These are phyloP conservation scores for Pichia sp. DNA, from an alignment of 1,139 yeast genomes.

Conservation along the genomic window DNA sequence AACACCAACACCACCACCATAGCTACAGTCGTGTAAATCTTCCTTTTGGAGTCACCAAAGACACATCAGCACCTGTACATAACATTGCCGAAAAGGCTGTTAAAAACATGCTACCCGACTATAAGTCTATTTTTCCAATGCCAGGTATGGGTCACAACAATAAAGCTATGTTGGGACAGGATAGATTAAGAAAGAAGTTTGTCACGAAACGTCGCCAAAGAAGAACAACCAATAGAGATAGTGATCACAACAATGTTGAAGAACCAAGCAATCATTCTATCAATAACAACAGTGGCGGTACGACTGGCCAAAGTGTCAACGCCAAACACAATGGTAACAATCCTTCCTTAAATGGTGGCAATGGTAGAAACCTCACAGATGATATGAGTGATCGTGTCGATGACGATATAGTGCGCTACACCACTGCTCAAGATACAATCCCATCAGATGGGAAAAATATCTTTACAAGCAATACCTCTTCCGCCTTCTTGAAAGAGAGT, in stretches of 20 bases:
- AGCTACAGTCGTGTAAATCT: not conserved
- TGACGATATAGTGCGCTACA: not conserved
- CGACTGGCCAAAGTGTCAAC: not conserved
- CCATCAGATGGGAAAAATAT: not conserved
- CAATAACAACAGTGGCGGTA: not conserved
- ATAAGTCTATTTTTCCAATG: conserved; percentile 24
- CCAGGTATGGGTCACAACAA: conserved; percentile 24
- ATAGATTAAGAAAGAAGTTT: conserved; percentile 17
- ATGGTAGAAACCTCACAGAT: not conserved
- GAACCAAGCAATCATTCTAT: not conserved
- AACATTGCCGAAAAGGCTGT: not conserved
- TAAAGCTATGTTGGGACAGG: conserved; percentile 12
- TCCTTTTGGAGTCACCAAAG: not conserved
- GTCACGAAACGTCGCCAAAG: conserved; percentile 18
- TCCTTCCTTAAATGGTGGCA: too few species aligned
- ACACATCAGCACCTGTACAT: not conserved
- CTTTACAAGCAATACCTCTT: not conserved
- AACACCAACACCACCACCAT: not conserved
- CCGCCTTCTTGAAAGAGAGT: not conserved
- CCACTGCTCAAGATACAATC: not conserved
- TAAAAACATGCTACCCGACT: conserved; percentile 15
- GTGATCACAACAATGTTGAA: not conserved
- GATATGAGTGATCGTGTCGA: not conserved
- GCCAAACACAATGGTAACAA: not conserved
- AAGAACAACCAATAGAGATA: conserved; percentile 7